Percentiles rank a stretch among this genome's conserved stretches.
Evolutionary conservation across 148 eudicot genomes (phyloP).

Genomic region (Nepenthes mirabilis): DNA sequence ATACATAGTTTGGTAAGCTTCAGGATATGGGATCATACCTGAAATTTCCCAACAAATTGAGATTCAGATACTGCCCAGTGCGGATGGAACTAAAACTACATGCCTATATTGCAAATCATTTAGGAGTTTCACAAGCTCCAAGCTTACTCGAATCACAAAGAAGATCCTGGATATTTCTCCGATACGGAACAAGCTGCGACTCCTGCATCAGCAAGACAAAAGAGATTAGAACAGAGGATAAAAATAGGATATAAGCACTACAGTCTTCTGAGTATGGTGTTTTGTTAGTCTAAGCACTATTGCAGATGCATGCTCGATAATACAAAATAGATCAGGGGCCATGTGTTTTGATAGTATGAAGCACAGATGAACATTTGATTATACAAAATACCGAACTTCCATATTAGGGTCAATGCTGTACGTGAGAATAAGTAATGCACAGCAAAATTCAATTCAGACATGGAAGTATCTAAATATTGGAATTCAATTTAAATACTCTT

Average conservation of each 20-base stretch:
- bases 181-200: constrained; percentile 66
- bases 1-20: constrained; percentile 85
- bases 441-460: neutral
- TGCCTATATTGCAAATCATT: neutral
- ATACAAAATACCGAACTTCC: no score
- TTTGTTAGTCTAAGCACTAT: neutral
- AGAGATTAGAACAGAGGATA: neutral
- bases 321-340: no score
- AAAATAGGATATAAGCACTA: neutral
- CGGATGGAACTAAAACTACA: neutral
- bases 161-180: constrained; percentile 70
- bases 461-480: no score
- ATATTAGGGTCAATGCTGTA: no score
- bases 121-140: constrained; percentile 1
- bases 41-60: constrained; percentile 8
- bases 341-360: no score
- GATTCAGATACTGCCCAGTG: neutral
- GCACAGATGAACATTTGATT: neutral
- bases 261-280: neutral
- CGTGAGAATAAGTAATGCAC: neutral
- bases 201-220: constrained; percentile 44
- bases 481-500: no score
- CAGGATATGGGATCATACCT: constrained; percentile 95
- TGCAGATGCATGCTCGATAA: no score
- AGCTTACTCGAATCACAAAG: constrained; percentile 90